A percentile compares a stretch with the other conserved stretches of the same genome.
Evolutionary conservation across 306 rosid genomes (phyloP).

Genomic region (peach (Prunus persica)): Prunus_persica_NCBIv2 NC_034014.1:27164001-27164500

Average conservation of each 20-base stretch:
- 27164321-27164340: neutral
- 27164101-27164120: conserved; percentile 1
- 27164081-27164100: neutral
- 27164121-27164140: conserved; percentile 67
- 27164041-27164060: neutral
- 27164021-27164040: neutral
- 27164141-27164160: conserved; percentile 89
- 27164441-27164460: conserved; percentile 80
- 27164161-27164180: conserved; percentile 82
- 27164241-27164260: neutral
- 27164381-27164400: conserved; percentile 36
- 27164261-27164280: too few species aligned
- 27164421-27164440: conserved; percentile 85
- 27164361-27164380: conserved; percentile 45
- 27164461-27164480: conserved; percentile 94
- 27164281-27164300: neutral
- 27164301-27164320: neutral
- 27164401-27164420: conserved; percentile 58
- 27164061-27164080: neutral
- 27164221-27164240: conserved; percentile 6
- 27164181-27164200: conserved; percentile 51
- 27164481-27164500: conserved; percentile 90
- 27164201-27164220: neutral
- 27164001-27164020: neutral
- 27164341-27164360: neutral